Conservation (phyloP, 306 rosid genomes). For the Sophora flavescens region DNA sequence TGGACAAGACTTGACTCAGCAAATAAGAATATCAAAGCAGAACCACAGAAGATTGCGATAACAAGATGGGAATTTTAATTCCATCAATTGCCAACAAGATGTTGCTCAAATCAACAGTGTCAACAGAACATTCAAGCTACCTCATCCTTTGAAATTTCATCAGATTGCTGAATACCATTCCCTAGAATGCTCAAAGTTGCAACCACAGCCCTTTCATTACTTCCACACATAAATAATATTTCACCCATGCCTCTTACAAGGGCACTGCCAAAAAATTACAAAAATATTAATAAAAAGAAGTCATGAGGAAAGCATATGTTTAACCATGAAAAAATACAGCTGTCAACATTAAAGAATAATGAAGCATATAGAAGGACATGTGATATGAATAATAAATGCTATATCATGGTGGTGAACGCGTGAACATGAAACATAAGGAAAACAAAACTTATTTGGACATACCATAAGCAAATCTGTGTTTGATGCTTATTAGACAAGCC, state of each 20-base stretch:
- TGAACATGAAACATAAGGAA: slow-evolving; percentile 1
- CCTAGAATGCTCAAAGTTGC: slow-evolving; percentile 68
- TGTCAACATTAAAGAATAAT: background rate
- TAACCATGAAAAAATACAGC: slow-evolving; percentile 24
- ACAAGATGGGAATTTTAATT: slow-evolving; percentile 32
- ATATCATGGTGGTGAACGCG: background rate
- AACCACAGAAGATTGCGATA: slow-evolving; percentile 14
- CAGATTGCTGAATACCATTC: slow-evolving; percentile 49
- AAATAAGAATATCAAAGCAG: slow-evolving; percentile 14
- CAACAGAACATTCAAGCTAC: slow-evolving; percentile 51
- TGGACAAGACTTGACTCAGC: slow-evolving; percentile 31
- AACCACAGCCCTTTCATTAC: slow-evolving; percentile 65
- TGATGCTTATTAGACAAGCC: background rate
- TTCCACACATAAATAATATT: slow-evolving; percentile 81
- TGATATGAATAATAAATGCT: slow-evolving; percentile 12
- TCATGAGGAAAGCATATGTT: background rate
- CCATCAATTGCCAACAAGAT: slow-evolving; percentile 29
- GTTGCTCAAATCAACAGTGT: slow-evolving; percentile 19
- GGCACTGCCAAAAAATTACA: slow-evolving; percentile 59
- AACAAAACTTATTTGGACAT: slow-evolving; percentile 2
- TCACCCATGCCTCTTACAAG: slow-evolving; percentile 83
- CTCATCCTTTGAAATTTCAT: slow-evolving; percentile 57
- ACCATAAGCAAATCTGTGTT: background rate
- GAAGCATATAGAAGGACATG: background rate
- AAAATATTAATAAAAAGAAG: slow-evolving; percentile 32